Evolutionary conservation across 2,329 filamentous ascomycete genomes (phyloP).

Genomic region (Aspergillus ustus): DNA sequence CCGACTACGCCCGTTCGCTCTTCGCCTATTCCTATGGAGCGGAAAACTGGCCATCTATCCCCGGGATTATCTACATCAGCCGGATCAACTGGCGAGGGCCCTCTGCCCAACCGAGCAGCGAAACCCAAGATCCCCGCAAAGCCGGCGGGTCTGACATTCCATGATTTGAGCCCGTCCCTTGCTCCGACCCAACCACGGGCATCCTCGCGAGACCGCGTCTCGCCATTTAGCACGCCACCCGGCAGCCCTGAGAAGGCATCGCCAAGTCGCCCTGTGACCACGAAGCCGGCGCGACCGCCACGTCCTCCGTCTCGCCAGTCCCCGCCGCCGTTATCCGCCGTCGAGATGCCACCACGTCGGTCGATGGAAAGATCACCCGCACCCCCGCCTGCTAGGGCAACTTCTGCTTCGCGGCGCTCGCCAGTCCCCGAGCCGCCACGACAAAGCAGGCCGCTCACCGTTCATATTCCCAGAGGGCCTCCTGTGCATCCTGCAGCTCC

Average conservation of each 20-base stretch:
- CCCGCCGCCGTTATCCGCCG: conserved; percentile 27
- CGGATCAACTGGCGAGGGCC: conserved; percentile 23
- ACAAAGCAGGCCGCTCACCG: conserved; percentile 37
- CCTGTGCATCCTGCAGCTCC: conserved; percentile 26
- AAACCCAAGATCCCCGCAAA: conserved; percentile 71
- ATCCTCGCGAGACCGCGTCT: conserved; percentile 57
- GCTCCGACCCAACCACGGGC: conserved; percentile 32
- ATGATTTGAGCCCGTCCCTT: conserved; percentile 33
- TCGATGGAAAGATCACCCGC: conserved; percentile 35
- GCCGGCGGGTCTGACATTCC: conserved; percentile 37
- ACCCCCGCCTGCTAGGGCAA: conserved; percentile 29
- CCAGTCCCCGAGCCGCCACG: conserved; percentile 33
- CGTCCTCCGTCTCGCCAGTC: conserved; percentile 25
- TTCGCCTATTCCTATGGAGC: conserved; percentile 26
- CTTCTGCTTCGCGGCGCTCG: conserved; percentile 34
- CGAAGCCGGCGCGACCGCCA: conserved; percentile 20
- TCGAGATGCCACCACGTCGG: conserved; percentile 33
- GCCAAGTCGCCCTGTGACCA: conserved; percentile 31
- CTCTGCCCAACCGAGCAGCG: conserved; percentile 73
- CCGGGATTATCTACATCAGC: conserved; percentile 23
- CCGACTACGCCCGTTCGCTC: conserved; percentile 39
- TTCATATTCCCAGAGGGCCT: conserved; percentile 36
- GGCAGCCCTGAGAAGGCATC: conserved; percentile 68
- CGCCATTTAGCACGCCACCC: conserved; percentile 87
- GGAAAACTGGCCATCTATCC: conserved; percentile 26